These are phyloP conservation scores for Balamuthia mandrillaris DNA, from an alignment of 208 protist species.

Conservation along the genomic window DNA sequence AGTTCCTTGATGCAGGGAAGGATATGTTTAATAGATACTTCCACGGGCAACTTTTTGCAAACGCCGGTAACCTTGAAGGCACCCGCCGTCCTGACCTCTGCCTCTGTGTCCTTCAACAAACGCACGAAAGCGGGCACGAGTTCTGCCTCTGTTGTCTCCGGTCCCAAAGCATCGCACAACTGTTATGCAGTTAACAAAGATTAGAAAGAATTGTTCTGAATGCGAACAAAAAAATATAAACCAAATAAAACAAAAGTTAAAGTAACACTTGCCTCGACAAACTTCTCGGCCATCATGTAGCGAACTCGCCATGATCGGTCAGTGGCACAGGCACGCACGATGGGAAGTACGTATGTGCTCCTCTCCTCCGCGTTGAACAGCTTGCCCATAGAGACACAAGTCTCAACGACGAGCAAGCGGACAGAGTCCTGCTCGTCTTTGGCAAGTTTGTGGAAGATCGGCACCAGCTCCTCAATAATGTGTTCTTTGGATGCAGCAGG, in stretches of 20 bases:
- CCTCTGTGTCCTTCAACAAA: conserved; percentile 80
- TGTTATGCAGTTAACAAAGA: not conserved
- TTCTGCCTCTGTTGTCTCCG: conserved; percentile 68
- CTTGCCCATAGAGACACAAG: conserved; percentile 80
- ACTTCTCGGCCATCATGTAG: conserved; percentile 95
- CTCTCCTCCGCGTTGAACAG: conserved; percentile 80
- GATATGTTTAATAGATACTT: conserved; percentile 63
- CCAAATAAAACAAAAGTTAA: not conserved
- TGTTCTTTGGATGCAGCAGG: conserved; percentile 58
- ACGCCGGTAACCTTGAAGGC: conserved; percentile 73
- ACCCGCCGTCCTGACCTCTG: conserved; percentile 82
- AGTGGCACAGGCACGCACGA: conserved; percentile 71
- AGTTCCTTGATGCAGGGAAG: conserved; percentile 70
- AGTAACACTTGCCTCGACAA: conserved; percentile 55
- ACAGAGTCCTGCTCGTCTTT: conserved; percentile 94
- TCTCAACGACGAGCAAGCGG: conserved; percentile 89
- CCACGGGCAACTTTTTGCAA: conserved; percentile 44
- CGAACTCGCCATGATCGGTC: conserved; percentile 96
- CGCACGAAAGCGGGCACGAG: conserved; percentile 69
- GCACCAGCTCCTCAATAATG: conserved; percentile 79
- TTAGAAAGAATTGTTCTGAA: not conserved
- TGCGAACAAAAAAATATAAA: not conserved
- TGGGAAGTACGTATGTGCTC: conserved; percentile 74
- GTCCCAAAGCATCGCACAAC: conserved; percentile 44
- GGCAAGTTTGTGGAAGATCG: conserved; percentile 81